These are phyloP conservation scores for Boletus reticuloceps DNA, from an alignment of 768 basidiomycete genomes.

Conservation along the genomic window DNA sequence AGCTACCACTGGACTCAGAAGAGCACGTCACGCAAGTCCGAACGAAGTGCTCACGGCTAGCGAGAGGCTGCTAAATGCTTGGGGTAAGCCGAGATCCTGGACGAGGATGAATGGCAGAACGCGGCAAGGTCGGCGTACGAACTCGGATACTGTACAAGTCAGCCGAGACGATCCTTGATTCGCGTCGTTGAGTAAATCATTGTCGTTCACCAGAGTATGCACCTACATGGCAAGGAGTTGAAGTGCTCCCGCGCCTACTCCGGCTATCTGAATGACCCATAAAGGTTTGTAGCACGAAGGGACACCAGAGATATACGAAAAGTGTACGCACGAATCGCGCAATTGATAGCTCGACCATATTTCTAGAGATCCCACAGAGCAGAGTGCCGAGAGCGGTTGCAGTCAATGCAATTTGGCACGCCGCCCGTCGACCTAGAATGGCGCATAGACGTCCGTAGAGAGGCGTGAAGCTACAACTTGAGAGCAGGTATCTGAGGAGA, in stretches of 20 bases:
- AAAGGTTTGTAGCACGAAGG: neutral
- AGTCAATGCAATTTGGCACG: conserved; percentile 60
- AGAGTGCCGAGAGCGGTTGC: conserved; percentile 61
- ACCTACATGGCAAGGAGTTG: conserved; percentile 12
- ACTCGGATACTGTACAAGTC: conserved; percentile 14
- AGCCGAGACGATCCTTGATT: conserved; percentile 9
- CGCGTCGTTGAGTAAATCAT: neutral
- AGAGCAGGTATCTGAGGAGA: conserved; percentile 51
- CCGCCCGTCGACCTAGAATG: conserved; percentile 66
- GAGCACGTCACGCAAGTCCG: neutral
- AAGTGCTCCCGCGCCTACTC: conserved; percentile 11
- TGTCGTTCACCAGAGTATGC: neutral
- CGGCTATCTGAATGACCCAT: conserved; percentile 7
- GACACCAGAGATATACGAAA: neutral
- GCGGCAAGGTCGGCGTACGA: neutral
- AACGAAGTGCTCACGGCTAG: conserved; percentile 1
- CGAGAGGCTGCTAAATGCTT: conserved; percentile 44
- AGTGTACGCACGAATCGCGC: conserved; percentile 56
- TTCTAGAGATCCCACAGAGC: conserved; percentile 61
- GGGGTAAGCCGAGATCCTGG: conserved; percentile 6
- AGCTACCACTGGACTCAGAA: neutral
- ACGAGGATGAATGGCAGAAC: neutral
- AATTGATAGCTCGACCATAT: conserved; percentile 65
- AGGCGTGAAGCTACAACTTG: conserved; percentile 77
- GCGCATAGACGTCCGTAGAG: conserved; percentile 76